Evolutionary conservation across 768 basidiomycete species (phyloP).

Genomic region (Glaciozyma antarctica): DNA sequence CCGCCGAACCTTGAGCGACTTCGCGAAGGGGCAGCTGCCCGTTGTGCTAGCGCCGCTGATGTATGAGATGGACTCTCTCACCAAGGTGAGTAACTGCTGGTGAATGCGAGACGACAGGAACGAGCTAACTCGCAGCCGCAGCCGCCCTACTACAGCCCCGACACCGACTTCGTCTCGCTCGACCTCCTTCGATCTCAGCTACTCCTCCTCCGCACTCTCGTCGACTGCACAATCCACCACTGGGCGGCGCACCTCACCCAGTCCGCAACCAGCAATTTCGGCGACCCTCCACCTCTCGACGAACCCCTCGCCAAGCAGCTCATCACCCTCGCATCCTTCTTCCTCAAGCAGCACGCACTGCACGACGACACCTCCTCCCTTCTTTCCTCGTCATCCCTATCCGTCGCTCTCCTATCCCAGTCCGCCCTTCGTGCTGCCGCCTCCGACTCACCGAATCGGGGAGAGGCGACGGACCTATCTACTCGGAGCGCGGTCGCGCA

Average conservation of each 20-base stretch:
- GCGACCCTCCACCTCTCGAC: constrained; percentile 64
- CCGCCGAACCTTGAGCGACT: neutral
- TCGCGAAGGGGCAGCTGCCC: neutral
- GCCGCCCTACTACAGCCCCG: constrained; percentile 3
- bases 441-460: neutral
- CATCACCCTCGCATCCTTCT: constrained; percentile 70
- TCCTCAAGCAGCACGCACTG: constrained; percentile 42
- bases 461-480: neutral
- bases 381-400: neutral
- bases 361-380: neutral
- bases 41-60: neutral
- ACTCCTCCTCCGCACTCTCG: neutral
- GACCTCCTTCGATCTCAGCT: constrained; percentile 8
- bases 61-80: neutral
- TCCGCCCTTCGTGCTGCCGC: neutral
- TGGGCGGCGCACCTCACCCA: neutral
- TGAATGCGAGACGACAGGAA: neutral
- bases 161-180: constrained; percentile 6
- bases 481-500: neutral
- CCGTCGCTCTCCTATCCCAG: neutral
- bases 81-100: neutral
- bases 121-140: neutral
- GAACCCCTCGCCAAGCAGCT: constrained; percentile 73
- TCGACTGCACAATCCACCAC: neutral
- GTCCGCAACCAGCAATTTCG: constrained; percentile 36